Evolutionary conservation across 768 basidiomycete species (phyloP), one percentile per base, ranked within the genome.

Genomic region (Gloeopeniophorella convolvens): DNA sequence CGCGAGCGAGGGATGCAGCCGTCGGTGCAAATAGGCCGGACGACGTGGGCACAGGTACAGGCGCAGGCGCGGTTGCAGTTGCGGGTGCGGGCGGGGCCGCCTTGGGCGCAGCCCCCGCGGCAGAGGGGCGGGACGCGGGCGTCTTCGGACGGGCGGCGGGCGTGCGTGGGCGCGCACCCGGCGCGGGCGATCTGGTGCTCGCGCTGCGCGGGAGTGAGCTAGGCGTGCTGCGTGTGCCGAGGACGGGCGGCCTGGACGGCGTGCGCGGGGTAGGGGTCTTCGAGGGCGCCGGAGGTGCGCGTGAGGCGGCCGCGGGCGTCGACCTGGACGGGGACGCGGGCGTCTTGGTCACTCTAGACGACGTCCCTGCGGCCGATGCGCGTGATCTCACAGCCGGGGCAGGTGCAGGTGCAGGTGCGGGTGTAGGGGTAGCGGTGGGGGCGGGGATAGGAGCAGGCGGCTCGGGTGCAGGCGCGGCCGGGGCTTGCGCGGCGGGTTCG

Each of bases 21-120:
- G 89, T 91, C 0, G 89, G 89, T 6, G 89, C 87, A 60, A 83
- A 89, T 18, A 89, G 64, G 11, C 85, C 82, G 2, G 79, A 70
- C 5, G 79, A 76, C 3, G 83, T 26, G n/a, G 47, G n/a, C 26
- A 45, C 27, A 31, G 45, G 32, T 13, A 42, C 42, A 3, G 34
- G 35, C 5, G 26, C 13, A 28, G 28, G 5, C 8, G 20, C 24
- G 21, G 39, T 21, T 18, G 23, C 9, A 16, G n/a, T n/a, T n/a
- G n/a, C n/a, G n/a, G n/a, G n/a, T n/a, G n/a, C n/a, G n/a, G n/a
- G n/a, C n/a, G n/a, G n/a, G n/a, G n/a, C n/a, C n/a, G n/a, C n/a
- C n/a, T n/a, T n/a, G n/a, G n/a, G n/a, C n/a, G n/a, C n/a, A n/a
- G n/a, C n/a, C n/a, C 27, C 23, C n/a, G 5, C 32, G 13, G 46